Evolutionary conservation across 2,329 filamentous ascomycete species (phyloP), one percentile per base, ranked within the genome.

Genomic region (Aspergillus ochraceoroseus): DNA sequence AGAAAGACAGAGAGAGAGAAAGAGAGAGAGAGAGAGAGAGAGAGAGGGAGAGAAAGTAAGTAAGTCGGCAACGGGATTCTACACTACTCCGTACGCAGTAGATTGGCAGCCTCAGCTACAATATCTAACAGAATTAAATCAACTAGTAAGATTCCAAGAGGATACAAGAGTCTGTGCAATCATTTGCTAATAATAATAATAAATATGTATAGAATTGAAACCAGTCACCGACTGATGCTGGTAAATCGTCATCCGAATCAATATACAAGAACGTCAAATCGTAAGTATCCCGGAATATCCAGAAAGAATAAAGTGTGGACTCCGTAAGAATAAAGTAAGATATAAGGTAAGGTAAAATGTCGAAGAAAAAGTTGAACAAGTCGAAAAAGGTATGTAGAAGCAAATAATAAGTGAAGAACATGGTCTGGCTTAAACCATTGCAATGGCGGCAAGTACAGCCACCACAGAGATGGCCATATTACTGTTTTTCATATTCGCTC

Each of bases 371-470:
- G 11, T 7, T n/a, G 14, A 19, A 22, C 17, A 20, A 13, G 8
- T 23, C 20, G 20, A 20, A 6, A 14, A 26, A 32, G 20, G 28
- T 25, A 38, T 38, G 18, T 25, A 38, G 17, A 27, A 32, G 22
- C 20, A 9, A 13, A 22, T 7, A 28, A 23, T 31, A 30, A 25
- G 36, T n/a, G 22, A 37, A 37, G n/a, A 19, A 37, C 14, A 32
- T n/a, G 6, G 11, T 11, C 15, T 30, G 14, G 20, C 28, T 23
- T 58, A 58, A 27, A 55, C 48, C 44, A 55, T 43, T n/a, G 43
- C 44, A 34, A 61, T 32, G 18, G 50, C 56, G 4, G 49, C 51
- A n/a, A 58, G 26, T 6, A 55, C 46, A 18, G 55, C 55, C 32
- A 59, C 44, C 18, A 48, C n/a, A 5, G 31, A 23, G 9, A 33